Percentiles rank a stretch among this genome's conserved stretches.
Evolutionary conservation across 23 red algal genomes (phyloP).

Genomic region (Pyropia yezoensis): DNA sequence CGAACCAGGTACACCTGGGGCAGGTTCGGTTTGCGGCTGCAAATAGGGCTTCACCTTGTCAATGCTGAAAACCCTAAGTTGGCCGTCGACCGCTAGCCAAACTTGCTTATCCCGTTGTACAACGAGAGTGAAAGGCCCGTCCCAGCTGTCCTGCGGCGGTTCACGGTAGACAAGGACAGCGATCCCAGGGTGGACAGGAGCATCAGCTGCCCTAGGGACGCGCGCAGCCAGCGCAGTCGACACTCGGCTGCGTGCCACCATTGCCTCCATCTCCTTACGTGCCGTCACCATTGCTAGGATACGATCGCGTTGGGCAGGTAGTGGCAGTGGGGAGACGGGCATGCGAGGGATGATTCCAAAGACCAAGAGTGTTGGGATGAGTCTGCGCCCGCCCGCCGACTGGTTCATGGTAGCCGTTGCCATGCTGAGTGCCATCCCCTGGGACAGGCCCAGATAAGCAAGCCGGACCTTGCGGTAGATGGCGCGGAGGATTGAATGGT

Average conservation of each 20-base stretch:
- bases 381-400: slow-evolving; percentile 2
- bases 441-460: not conserved
- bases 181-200: not conserved
- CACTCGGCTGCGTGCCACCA: not conserved
- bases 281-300: not conserved
- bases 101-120: too few relatives aligned
- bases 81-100: too few relatives aligned
- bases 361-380: slow-evolving; percentile 3
- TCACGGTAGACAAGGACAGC: too few relatives aligned
- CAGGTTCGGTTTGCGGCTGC: too few relatives aligned
- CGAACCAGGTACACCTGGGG: too few relatives aligned
- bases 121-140: too few relatives aligned
- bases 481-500: not conserved
- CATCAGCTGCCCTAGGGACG: not conserved
- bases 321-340: not conserved
- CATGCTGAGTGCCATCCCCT: not conserved
- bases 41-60: too few relatives aligned
- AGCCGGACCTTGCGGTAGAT: slow-evolving; percentile 1
- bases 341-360: slow-evolving; percentile 8
- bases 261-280: not conserved
- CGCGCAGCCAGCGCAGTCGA: not conserved
- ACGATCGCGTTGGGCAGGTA: not conserved
- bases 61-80: too few relatives aligned
- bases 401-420: slow-evolving; percentile 2
- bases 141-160: too few relatives aligned